Conservation (phyloP, 371 early-diverging fungal genomes). For the Apophysomyces variabilis region DNA sequence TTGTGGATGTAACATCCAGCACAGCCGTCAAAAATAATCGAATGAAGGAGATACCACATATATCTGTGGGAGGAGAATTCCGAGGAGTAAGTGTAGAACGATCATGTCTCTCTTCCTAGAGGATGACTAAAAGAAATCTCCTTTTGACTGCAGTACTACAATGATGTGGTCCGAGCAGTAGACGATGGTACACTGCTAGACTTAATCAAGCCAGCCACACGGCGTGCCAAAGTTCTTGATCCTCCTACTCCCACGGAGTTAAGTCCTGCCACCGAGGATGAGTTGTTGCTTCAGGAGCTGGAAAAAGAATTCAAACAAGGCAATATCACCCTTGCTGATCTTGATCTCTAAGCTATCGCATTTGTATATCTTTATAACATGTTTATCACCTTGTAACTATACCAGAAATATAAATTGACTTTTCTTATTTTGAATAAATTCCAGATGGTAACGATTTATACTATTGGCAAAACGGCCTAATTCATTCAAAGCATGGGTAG, state of each 20-base stretch:
- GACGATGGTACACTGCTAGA: conserved; percentile 26
- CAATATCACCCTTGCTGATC: conserved; percentile 16
- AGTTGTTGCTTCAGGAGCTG: conserved; percentile 35
- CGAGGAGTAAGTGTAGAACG: conserved; percentile 35
- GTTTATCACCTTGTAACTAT: neutral
- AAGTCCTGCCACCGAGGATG: conserved; percentile 43
- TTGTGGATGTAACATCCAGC: conserved; percentile 51
- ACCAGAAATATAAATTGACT: no score
- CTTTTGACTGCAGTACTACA: conserved; percentile 25
- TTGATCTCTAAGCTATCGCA: neutral
- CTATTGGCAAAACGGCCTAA: no score
- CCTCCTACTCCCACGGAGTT: conserved; percentile 15
- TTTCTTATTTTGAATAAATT: no score
- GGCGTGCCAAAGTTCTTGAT: conserved; percentile 18
- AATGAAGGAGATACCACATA: conserved; percentile 42
- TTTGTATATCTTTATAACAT: neutral
- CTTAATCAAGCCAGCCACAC: conserved; percentile 37
- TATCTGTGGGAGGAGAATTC: conserved; percentile 50
- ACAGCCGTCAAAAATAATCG: conserved; percentile 40
- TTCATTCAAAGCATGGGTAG: no score
- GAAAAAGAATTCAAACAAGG: conserved; percentile 44
- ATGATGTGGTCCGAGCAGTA: conserved; percentile 32
- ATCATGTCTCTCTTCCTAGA: neutral
- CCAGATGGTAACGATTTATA: no score
- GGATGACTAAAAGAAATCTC: neutral